Percentiles rank a stretch among this genome's conserved stretches.
phyloP scores from a whole-genome alignment of 495 filamentous ascomycete genomes.

The Neurospora sp. region DNA sequence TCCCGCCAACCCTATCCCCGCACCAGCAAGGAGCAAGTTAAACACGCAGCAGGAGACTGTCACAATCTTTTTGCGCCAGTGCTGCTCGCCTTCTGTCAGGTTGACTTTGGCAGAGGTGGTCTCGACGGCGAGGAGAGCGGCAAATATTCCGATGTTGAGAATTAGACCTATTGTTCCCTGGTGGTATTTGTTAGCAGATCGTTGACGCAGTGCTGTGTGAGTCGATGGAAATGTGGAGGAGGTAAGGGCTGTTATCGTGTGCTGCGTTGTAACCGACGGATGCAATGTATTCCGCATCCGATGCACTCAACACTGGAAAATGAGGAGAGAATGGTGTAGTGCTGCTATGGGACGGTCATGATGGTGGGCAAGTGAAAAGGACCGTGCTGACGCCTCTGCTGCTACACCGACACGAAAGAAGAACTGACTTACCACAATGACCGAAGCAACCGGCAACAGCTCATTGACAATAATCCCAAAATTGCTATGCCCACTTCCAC shows the following conservation, averaged over 20 bases:
- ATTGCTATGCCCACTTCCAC: background rate
- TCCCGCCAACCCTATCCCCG: conserved; percentile 13
- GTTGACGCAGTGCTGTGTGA: too few relatives aligned
- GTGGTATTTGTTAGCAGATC: background rate
- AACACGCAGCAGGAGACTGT: conserved; percentile 18
- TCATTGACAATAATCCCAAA: background rate
- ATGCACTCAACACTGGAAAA: background rate
- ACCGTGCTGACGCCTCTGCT: background rate
- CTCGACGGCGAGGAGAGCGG: conserved; percentile 13
- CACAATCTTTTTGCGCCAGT: conserved; percentile 20
- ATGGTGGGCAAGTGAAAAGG: background rate
- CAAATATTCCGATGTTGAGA: conserved; percentile 15
- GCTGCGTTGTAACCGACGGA: background rate
- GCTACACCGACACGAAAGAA: background rate
- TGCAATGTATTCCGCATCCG: background rate
- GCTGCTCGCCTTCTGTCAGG: conserved; percentile 22
- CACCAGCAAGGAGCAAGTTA: conserved; percentile 18
- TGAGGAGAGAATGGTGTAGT: background rate
- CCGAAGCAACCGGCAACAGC: background rate
- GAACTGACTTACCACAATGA: background rate
- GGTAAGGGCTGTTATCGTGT: background rate
- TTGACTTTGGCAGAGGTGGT: conserved; percentile 4
- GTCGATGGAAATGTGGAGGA: background rate
- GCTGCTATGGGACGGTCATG: background rate
- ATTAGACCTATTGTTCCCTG: conserved; percentile 17